A percentile compares a stretch with the other conserved stretches of the same genome.
These are phyloP conservation scores for Calonectria crousiana DNA, from an alignment of 2,329 filamentous ascomycete genomes.

Conservation along the genomic window DNA sequence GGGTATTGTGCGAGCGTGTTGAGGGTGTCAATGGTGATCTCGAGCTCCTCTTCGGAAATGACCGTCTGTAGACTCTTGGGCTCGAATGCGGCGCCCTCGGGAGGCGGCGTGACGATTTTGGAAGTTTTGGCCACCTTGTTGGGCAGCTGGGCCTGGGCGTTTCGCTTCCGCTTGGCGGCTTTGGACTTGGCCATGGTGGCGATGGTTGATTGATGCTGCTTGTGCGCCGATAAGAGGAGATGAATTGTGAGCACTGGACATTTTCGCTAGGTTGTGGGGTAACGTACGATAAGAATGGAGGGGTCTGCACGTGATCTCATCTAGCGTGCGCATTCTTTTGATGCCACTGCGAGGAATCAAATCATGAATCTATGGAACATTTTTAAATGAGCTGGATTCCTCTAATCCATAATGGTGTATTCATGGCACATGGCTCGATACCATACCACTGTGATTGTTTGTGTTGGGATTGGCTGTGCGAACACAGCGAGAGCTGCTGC, in stretches of 20 bases:
- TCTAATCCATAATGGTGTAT: background rate
- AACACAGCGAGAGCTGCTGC: background rate
- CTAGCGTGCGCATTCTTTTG: no score
- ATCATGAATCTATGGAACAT: background rate
- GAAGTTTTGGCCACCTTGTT: slow-evolving; percentile 54
- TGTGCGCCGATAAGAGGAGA: background rate
- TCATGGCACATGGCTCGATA: background rate
- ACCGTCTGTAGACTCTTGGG: slow-evolving; percentile 65
- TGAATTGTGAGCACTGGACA: background rate
- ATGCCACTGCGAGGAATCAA: background rate
- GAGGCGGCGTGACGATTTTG: slow-evolving; percentile 49
- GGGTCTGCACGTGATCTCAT: background rate
- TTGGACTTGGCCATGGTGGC: slow-evolving; percentile 58
- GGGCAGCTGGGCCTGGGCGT: slow-evolving; percentile 48
- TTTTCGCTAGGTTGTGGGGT: slow-evolving; percentile 14
- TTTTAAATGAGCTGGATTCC: no score
- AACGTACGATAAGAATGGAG: background rate
- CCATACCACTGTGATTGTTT: background rate
- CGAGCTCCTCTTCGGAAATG: slow-evolving; percentile 74
- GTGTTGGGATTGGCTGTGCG: background rate
- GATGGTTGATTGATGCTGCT: background rate
- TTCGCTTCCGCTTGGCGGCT: slow-evolving; percentile 60
- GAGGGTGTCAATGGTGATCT: slow-evolving; percentile 75
- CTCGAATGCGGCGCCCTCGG: slow-evolving; percentile 50
- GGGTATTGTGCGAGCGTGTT: slow-evolving; percentile 69